Evolutionary conservation across 179 eudicot genomes (phyloP).

Genomic region (Silene coronaria): DNA sequence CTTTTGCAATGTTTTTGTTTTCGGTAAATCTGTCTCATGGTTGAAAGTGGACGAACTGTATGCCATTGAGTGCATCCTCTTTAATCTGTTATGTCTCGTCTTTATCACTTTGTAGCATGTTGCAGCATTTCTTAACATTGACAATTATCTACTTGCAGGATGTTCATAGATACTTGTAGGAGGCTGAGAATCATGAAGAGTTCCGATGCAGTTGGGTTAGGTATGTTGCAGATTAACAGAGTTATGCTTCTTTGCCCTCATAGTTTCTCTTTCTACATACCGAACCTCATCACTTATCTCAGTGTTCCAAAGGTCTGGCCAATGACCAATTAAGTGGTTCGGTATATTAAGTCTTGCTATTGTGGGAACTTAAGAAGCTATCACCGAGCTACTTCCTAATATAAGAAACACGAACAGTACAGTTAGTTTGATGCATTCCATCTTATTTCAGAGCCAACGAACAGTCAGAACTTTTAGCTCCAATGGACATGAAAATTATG

Average conservation of each 20-base stretch:
- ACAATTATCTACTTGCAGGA: conserved; percentile 21
- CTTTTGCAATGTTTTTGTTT: no score
- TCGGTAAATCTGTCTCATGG: no score
- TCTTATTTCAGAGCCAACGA: no score
- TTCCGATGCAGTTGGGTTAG: conserved; percentile 40
- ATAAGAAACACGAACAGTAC: background rate
- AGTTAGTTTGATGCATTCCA: no score
- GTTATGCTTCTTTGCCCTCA: background rate
- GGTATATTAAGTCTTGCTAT: no score
- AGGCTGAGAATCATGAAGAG: conserved; percentile 47
- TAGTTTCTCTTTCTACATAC: background rate
- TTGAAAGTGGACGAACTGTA: no score
- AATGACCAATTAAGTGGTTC: no score
- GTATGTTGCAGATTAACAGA: conserved; percentile 12
- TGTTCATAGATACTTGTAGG: conserved; percentile 38
- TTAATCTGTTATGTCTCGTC: background rate
- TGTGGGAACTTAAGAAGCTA: no score
- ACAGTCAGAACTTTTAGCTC: no score
- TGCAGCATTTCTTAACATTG: background rate
- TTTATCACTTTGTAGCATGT: background rate
- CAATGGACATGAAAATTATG: no score
- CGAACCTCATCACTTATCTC: background rate
- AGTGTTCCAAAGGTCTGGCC: no score
- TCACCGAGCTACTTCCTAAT: background rate
- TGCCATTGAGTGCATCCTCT: background rate